Percentiles rank a stretch among this genome's conserved stretches.
Evolutionary conservation across 441 rosid genomes (phyloP).

Genomic region (Erodium chrysanthum): DNA sequence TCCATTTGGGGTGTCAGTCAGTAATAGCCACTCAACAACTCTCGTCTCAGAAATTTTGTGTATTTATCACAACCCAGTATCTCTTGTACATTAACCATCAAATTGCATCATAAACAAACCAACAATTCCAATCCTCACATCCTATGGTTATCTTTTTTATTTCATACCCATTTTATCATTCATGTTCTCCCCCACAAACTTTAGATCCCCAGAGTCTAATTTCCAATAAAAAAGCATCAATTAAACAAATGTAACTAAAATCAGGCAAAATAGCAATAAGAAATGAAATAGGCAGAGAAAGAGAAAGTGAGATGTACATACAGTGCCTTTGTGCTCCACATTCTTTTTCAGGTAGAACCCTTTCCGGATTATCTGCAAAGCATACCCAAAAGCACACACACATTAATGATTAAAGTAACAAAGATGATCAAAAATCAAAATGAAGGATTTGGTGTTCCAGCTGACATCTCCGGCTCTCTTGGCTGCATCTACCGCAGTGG

Average conservation of each 20-base stretch:
- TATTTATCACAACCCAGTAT: neutral
- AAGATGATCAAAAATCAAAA: neutral
- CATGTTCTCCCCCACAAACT: neutral
- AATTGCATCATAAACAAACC: neutral
- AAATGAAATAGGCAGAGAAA: neutral
- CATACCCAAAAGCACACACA: neutral
- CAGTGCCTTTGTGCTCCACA: constrained; percentile 95
- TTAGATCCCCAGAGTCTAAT: neutral
- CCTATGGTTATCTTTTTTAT: neutral
- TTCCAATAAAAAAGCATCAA: neutral
- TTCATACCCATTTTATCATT: neutral
- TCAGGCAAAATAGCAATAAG: neutral
- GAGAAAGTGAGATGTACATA: constrained; percentile 15
- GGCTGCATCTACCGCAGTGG: constrained; percentile 74
- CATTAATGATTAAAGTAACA: neutral
- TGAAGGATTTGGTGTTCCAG: no score
- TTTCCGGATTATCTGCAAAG: constrained; percentile 52
- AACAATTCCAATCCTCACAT: neutral
- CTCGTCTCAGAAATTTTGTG: neutral
- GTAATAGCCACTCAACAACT: no score
- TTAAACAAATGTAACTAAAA: neutral
- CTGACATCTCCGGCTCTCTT: constrained; percentile 76
- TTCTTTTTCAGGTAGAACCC: constrained; percentile 76
- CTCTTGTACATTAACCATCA: neutral
- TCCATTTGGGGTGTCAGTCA: no score